Base-by-base conservation (phyloP, 148 eudicot genomes). In the Chenopodium suecicum region DNA sequence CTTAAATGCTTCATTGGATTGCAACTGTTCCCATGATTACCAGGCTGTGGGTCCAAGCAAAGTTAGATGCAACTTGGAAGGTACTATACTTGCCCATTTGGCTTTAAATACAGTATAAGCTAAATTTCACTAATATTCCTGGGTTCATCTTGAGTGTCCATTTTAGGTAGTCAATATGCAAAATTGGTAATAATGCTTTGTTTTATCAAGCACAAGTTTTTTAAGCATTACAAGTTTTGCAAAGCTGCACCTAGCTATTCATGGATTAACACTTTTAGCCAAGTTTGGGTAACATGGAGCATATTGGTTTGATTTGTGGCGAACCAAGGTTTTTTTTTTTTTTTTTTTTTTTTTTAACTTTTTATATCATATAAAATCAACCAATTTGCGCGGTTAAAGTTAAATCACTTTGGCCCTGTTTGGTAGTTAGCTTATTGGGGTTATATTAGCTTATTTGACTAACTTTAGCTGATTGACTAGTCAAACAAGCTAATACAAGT, bases 21-120 rank as follows among this genome's bases (percentile, higher is more conserved):
- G 44, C 75, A 73, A 69, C 44, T 41, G 76, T 65, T 84, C 74
- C 22, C 79, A 22, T n/a, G 62, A 70, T 34, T 41, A 56, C 48
- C 17, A 10, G 47, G 37, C 7, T 10, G 63, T 75, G 63, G 77
- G 82, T 71, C 78, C 77, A 12, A 46, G 5, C 41, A 37, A 63
- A 70, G 68, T 78, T 79, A 29, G 70, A 77, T 74, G 60, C 74
- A 48, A 67, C 2, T 67, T 47, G 27, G 20, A 54, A 79, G 82
- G 85, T 83, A 78, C 68, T 65, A 62, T 25, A 56, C 70, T 7
- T 77, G 70, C 7, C 27, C 12, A 73, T 4, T 32, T 10, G 72
- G 9, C 68, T 64, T 13, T 64, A 9, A n/a, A 27, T 37, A 37
- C 7, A 37, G 0, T 37, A 37, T 37, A 37, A 37, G 44, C 44